phyloP scores from a whole-genome alignment of 139 green algal species.

The Micromonas pusilla region DNA sequence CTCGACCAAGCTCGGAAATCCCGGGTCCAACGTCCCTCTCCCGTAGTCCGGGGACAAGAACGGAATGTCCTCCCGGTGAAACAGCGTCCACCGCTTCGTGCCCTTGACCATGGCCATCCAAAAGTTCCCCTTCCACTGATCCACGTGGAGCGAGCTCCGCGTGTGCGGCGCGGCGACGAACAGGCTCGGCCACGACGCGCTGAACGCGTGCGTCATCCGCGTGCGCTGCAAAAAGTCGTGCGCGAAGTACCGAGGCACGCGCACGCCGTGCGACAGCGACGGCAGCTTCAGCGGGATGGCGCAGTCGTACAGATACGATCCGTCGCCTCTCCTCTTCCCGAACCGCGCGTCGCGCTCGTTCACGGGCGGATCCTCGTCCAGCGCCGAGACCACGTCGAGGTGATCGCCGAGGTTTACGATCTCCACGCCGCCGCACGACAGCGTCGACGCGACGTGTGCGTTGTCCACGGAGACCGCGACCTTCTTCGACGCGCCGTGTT shows the following conservation, averaged over 20 bases:
- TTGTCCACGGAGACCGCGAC: conserved; percentile 7
- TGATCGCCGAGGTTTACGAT: neutral
- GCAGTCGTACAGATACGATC: conserved; percentile 20
- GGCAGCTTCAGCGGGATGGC: conserved; percentile 16
- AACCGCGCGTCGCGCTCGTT: too few species aligned
- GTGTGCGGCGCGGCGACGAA: conserved; percentile 23
- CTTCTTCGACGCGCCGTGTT: neutral
- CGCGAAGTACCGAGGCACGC: conserved; percentile 12
- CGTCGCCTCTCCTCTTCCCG: neutral
- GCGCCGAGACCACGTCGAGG: neutral
- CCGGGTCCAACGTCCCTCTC: conserved; percentile 11
- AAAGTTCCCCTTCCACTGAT: conserved; percentile 23
- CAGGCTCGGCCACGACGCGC: neutral
- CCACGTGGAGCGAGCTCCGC: neutral
- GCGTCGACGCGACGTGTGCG: neutral
- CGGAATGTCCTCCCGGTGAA: neutral
- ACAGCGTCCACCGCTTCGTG: conserved; percentile 25
- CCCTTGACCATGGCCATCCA: conserved; percentile 16
- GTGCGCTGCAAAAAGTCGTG: conserved; percentile 18
- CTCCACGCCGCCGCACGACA: neutral
- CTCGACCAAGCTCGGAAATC: neutral
- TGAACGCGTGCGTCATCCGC: conserved; percentile 7
- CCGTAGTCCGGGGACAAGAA: conserved; percentile 9
- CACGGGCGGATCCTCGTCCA: too few species aligned
- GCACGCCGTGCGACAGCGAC: neutral